Evolutionary conservation across 495 filamentous ascomycete species (phyloP).

Genomic region (Glutinoglossum americanum): DNA sequence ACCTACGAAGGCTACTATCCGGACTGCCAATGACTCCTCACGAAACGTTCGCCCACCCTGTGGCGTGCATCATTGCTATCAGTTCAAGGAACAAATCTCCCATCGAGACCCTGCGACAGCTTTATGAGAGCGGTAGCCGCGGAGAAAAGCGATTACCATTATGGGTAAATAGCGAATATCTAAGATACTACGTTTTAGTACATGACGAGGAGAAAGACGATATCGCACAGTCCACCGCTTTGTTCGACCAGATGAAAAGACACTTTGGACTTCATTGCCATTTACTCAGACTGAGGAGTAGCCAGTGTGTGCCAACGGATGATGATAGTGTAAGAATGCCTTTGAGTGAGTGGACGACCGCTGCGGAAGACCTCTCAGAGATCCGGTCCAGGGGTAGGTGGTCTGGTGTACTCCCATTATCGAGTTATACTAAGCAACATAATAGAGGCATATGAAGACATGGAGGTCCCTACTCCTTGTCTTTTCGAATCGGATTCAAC

Average conservation of each 20-base stretch:
- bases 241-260: slow-evolving; percentile 96
- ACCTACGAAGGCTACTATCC: slow-evolving; percentile 64
- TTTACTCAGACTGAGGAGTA: slow-evolving; percentile 62
- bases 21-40: slow-evolving; percentile 54
- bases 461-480: slow-evolving; percentile 49
- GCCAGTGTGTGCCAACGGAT: slow-evolving; percentile 70
- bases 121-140: slow-evolving; percentile 56
- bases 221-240: slow-evolving; percentile 61
- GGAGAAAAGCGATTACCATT: slow-evolving; percentile 45
- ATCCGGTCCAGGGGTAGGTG: slow-evolving; percentile 38
- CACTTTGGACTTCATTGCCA: slow-evolving; percentile 94
- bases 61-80: slow-evolving; percentile 89
- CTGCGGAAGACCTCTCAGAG: slow-evolving; percentile 58
- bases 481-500: slow-evolving; percentile 83
- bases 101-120: slow-evolving; percentile 58
- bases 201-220: slow-evolving; percentile 92
- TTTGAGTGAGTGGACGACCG: slow-evolving; percentile 68
- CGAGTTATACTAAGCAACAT: background rate
- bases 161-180: slow-evolving; percentile 74
- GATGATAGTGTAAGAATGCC: slow-evolving; percentile 75
- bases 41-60: slow-evolving; percentile 86
- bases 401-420: background rate
- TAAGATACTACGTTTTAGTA: slow-evolving; percentile 91
- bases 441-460: slow-evolving; percentile 25
- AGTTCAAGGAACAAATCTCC: slow-evolving; percentile 65